Conservation (phyloP, 768 basidiomycete species). For the Cyclocybe cylindracea region DNA sequence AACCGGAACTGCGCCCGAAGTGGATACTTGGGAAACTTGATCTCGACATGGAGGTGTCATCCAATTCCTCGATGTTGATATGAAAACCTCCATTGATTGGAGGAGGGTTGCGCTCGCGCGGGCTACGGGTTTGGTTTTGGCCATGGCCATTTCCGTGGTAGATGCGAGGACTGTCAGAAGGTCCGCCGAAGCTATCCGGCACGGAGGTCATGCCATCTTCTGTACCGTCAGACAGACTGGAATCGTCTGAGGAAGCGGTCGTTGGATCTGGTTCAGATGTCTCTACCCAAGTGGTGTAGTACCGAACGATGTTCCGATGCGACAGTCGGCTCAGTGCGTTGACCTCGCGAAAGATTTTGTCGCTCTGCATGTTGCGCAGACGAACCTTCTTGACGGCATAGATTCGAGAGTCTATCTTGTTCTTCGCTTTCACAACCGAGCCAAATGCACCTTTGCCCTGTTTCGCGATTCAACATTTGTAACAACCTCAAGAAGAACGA, state of each 20-base stretch:
- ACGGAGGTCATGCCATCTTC: conserved; percentile 54
- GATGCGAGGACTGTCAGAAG: not conserved
- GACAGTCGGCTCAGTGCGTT: conserved; percentile 85
- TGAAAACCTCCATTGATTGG: conserved; percentile 58
- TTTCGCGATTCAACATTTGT: not conserved
- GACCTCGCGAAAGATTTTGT: conserved; percentile 91
- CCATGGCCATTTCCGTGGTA: not conserved
- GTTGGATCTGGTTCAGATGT: conserved; percentile 50
- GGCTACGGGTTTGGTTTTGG: not conserved
- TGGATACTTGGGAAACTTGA: conserved; percentile 86
- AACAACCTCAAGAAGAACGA: not conserved
- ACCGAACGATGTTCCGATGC: conserved; percentile 90
- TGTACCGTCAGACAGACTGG: conserved; percentile 35
- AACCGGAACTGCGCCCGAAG: conserved; percentile 51
- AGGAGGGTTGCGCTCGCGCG: conserved; percentile 27
- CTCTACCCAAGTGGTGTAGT: conserved; percentile 92
- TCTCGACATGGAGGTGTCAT: conserved; percentile 57
- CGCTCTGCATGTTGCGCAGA: conserved; percentile 74
- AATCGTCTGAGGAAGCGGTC: conserved; percentile 50
- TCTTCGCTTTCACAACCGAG: conserved; percentile 92
- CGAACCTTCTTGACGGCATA: conserved; percentile 94
- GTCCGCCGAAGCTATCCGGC: conserved; percentile 25
- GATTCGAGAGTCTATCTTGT: conserved; percentile 82
- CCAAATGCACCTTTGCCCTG: conserved; percentile 91
- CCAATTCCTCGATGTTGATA: conserved; percentile 63